phyloP scores from a whole-genome alignment of 176 grass and related monocot species.

The Luzula sylvatica region DNA sequence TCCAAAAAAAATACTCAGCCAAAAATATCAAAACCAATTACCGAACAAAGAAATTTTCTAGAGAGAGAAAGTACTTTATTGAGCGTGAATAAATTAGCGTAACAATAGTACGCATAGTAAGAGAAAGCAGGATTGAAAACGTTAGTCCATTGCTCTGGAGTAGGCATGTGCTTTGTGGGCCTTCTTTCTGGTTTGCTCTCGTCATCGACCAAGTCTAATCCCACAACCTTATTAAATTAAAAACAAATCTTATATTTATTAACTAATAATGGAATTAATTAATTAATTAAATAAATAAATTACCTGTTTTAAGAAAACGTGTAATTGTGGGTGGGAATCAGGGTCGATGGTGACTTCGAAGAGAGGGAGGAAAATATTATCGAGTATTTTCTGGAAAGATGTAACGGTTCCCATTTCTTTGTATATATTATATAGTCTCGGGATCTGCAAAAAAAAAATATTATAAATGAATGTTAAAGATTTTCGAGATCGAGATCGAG shows the following conservation, averaged over 20 bases:
- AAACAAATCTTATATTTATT: background rate
- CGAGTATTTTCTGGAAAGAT: conserved; percentile 93
- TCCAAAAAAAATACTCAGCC: too few relatives aligned
- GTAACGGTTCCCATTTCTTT: conserved; percentile 97
- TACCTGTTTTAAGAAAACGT: conserved; percentile 91
- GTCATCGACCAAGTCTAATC: conserved; percentile 97
- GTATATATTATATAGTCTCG: conserved; percentile 91
- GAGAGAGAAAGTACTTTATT: conserved; percentile 57
- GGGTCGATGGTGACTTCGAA: conserved; percentile 96
- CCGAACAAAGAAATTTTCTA: conserved; percentile 1
- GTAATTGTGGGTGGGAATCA: conserved; percentile 86
- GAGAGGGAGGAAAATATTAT: conserved; percentile 98
- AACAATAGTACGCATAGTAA: conserved; percentile 98
- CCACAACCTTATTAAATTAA: conserved; percentile 55
- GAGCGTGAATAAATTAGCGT: conserved; percentile 85
- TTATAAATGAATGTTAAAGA: background rate
- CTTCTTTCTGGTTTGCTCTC: conserved; percentile 98
- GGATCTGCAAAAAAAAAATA: conserved; percentile 50
- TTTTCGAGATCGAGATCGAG: background rate
- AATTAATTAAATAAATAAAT: conserved; percentile 11
- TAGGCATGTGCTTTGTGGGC: conserved; percentile 98
- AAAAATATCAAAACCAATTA: too few relatives aligned
- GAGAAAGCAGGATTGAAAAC: conserved; percentile 96
- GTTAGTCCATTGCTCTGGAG: conserved; percentile 91
- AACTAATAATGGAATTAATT: too few relatives aligned